phyloP scores from a whole-genome alignment of 768 basidiomycete genomes.

The Suillus ampliporus region DNA sequence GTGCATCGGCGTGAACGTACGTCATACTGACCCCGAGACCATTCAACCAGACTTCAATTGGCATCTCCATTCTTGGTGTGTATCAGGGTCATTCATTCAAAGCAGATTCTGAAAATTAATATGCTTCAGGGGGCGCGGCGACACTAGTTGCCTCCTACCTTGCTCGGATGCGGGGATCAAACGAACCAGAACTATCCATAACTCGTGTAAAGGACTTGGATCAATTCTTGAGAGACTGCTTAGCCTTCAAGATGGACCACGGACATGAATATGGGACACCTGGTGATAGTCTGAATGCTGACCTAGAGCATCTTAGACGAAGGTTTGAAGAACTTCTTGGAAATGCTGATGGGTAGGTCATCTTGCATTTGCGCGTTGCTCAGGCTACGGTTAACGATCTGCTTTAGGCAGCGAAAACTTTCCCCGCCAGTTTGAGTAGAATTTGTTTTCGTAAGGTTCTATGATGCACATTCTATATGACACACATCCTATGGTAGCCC shows the following conservation, averaged over 20 bases:
- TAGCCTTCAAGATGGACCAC: constrained; percentile 62
- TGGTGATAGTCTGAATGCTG: constrained; percentile 14
- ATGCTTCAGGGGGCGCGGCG: constrained; percentile 57
- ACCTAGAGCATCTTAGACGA: constrained; percentile 21
- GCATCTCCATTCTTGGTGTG: constrained; percentile 47
- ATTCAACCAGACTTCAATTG: constrained; percentile 39
- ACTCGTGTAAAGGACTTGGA: constrained; percentile 64
- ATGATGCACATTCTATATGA: background rate
- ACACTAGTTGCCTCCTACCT: constrained; percentile 76
- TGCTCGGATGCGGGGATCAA: constrained; percentile 69
- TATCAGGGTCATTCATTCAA: background rate
- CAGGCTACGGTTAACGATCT: background rate
- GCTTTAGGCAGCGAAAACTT: constrained; percentile 26
- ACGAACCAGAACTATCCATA: constrained; percentile 71
- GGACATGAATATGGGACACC: constrained; percentile 42
- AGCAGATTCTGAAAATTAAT: background rate
- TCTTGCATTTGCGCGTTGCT: background rate
- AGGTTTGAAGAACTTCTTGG: constrained; percentile 37
- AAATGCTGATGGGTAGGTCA: constrained; percentile 30
- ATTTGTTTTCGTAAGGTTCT: background rate
- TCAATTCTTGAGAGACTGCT: constrained; percentile 66
- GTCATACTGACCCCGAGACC: constrained; percentile 6
- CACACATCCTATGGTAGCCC: too few relatives aligned
- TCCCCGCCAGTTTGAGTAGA: constrained; percentile 21
- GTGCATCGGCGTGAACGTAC: too few relatives aligned